Evolutionary conservation across 2,329 filamentous ascomycete species (phyloP).

Genomic region (Penicillium verrucosum): DNA sequence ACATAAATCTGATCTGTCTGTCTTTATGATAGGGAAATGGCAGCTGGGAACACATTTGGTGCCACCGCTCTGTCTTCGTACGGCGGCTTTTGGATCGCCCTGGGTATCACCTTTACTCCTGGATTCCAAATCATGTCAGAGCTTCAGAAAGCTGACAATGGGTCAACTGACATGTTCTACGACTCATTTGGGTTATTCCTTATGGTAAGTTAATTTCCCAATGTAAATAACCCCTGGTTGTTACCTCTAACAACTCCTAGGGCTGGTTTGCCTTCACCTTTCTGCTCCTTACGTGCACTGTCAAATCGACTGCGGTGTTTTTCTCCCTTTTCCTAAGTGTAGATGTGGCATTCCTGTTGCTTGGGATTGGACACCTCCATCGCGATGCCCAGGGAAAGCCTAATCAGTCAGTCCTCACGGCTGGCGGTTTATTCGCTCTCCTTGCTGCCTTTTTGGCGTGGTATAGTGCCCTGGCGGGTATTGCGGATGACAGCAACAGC

Average conservation of each 20-base stretch:
- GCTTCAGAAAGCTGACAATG: too few relatives aligned
- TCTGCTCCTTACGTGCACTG: background rate
- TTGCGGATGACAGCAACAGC: background rate
- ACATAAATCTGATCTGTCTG: too few relatives aligned
- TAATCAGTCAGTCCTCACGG: background rate
- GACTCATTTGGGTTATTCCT: too few relatives aligned
- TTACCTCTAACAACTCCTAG: background rate
- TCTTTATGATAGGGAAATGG: too few relatives aligned
- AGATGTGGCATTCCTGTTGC: background rate
- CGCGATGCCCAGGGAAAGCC: background rate
- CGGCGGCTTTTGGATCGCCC: too few relatives aligned
- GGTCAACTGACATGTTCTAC: too few relatives aligned
- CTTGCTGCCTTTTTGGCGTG: background rate
- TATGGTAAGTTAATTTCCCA: too few relatives aligned
- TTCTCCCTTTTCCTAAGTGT: background rate
- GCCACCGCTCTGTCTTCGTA: too few relatives aligned
- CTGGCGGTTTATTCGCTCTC: background rate
- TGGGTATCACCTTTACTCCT: too few relatives aligned
- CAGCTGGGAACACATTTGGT: too few relatives aligned
- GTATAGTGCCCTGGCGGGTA: background rate
- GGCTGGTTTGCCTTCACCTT: background rate
- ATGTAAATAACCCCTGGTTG: too few relatives aligned
- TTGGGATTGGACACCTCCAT: background rate
- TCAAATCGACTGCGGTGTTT: background rate
- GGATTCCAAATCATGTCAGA: too few relatives aligned